Conservation (phyloP, 2,329 filamentous ascomycete genomes). For the Calonectria honghensis region DNA sequence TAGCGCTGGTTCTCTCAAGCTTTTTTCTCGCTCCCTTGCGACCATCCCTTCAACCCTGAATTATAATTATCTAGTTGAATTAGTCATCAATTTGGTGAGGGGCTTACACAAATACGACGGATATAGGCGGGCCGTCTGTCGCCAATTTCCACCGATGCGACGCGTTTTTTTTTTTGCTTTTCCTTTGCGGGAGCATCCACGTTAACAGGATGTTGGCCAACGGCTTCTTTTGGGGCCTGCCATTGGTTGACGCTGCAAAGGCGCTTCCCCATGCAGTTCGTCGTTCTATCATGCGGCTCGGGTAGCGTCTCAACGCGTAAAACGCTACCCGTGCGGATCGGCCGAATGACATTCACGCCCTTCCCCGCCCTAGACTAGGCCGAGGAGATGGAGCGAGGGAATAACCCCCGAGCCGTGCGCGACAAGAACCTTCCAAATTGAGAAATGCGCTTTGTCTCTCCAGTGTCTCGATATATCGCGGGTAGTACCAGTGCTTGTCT, state of each 20-base stretch:
- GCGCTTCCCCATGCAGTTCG: slow-evolving; percentile 19
- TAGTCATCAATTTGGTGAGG: not conserved
- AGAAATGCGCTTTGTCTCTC: not conserved
- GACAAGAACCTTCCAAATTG: slow-evolving; percentile 13
- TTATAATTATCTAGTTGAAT: not conserved
- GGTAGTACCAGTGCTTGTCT: not conserved
- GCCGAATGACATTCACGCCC: slow-evolving; percentile 24
- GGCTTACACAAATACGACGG: not conserved
- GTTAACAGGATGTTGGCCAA: not conserved
- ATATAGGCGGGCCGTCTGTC: not conserved
- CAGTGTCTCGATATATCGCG: slow-evolving; percentile 12
- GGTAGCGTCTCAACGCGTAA: slow-evolving; percentile 22
- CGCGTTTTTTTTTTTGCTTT: not conserved
- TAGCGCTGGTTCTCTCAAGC: not conserved
- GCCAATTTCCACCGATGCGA: not conserved
- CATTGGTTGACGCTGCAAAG: not conserved
- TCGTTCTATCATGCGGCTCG: slow-evolving; percentile 22
- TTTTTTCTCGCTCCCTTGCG: not conserved
- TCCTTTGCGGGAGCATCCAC: not conserved
- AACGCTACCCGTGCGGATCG: slow-evolving; percentile 22
- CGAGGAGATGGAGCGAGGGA: slow-evolving; percentile 4
- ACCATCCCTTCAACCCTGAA: not conserved
- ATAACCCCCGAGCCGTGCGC: slow-evolving; percentile 14
- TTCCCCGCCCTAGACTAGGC: slow-evolving; percentile 1
- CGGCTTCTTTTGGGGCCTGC: slow-evolving; percentile 9